Base-by-base conservation (phyloP, 768 basidiomycete genomes). In the Pisolithus microcarpus region DNA sequence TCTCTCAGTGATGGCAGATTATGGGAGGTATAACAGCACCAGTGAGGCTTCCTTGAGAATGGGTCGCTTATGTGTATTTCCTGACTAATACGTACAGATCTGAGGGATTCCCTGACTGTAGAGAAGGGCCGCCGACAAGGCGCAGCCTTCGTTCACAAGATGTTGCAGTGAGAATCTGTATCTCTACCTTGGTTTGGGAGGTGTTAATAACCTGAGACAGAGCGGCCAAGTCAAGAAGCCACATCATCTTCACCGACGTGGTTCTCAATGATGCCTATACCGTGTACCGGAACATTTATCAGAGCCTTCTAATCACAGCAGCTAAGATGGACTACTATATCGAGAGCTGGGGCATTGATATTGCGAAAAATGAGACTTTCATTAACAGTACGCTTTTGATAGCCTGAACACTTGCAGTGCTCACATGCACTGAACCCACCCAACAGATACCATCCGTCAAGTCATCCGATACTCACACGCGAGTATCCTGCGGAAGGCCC, bases 271-370 rank as follows among this genome's bases (percentile, higher is more conserved):
- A 78, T 7, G 56, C 67, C 16, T 60, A 75, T 38, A 76, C 75
- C 1, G 80, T 91, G 9, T 80, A 87, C 65, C 64, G 81, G 48
- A 99, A 97, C 66, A 75, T 95, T 11, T 96, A 91, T 65, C 87
- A 91, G 63, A 88, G 84, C 60, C 86, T 93, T 61, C 66, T 89
- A 28, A 65, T 96, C 39, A 75, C 82, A 3, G 90, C 87, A 0
- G 84, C 92, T 75, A 95, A 90, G 70, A 86, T 91, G 77, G 82
- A 90, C 52, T 75, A 78, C 48, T 96, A 97, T 63, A 70, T 97
- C 31, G 74, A 76, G 34, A 74, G 75, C 47, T 85, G 81, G 81
- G 73, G 76, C 13, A 54, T 73, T 16, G 68, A 71, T 46, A 56
- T 72, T n/a, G 60, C 56, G 30, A 77, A 70, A 53, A 77, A 75